Evolutionary conservation across 2,329 filamentous ascomycete genomes (phyloP), one percentile per base, ranked within the genome.

Genomic region (Emmonsiellopsis sp.): DNA sequence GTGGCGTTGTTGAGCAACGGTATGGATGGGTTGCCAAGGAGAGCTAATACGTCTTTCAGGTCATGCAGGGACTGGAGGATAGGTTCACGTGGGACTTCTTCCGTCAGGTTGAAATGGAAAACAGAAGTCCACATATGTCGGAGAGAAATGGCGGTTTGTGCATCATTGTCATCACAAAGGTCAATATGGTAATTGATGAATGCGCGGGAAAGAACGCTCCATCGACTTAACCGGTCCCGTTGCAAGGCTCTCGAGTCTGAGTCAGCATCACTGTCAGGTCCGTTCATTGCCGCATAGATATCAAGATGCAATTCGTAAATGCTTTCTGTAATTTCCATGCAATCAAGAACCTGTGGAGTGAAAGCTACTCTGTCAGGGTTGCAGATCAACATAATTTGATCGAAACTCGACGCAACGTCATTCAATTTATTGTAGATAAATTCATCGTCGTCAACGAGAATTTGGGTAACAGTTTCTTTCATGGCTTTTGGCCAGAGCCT

Each of bases 1-100:
- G 91, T 80, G 1, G 83, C 80, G 63, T 95, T 97, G 67, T 98
- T 97, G 3, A 85, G 75, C 11, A 97, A 74, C 10, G 87, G 80
- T 0, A 74, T 65, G 6, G 75, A 70, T 32, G 73, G 72, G n/a
- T 72, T 72, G 11, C 70, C 73, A 9, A 77, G 65, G 2, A 71
- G 70, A 31, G 71, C 61, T 11, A 87, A 69, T 9, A 81, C 69
- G 2, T 62, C 63, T 61, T 82, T 82, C 10, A 88, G 68, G 58
- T 87, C 83, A 55, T 79, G 74, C 66, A 86, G 80, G 60, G 81
- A 84, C 47, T 77, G 71, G 31, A 86, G 65, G 36, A 84, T 73
- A 61, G 85, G 79, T 51, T 83, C 78, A 50, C 82, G 79, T 13
- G 74, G 66, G 3, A 79, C 70, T 43, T 80, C 74, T 34, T 79